A percentile compares a stretch with the other conserved stretches of the same genome.
phyloP scores from a whole-genome alignment of 1,139 yeast genomes.

The Taphrina communis region DNA sequence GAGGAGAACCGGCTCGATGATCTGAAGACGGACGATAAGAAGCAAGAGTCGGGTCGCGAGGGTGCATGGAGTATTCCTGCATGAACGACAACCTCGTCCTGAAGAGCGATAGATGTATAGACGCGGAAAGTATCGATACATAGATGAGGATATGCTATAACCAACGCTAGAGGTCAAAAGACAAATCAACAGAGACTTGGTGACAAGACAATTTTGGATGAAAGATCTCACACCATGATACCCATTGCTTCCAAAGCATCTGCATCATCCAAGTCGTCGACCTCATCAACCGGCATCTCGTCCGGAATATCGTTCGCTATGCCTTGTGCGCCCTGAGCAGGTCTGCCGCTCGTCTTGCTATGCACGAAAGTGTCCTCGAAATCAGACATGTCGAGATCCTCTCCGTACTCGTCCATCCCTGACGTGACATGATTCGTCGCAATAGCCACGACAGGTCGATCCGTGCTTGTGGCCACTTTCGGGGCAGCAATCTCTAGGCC shows the following conservation, averaged over 20 bases:
- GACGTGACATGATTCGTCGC: no score
- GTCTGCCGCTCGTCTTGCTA: not conserved
- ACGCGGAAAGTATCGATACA: not conserved
- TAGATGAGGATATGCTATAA: conserved; percentile 1
- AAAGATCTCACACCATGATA: not conserved
- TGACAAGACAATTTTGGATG: not conserved
- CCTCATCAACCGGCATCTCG: conserved; percentile 15
- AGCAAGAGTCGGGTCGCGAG: conserved; percentile 11
- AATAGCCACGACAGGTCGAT: not conserved
- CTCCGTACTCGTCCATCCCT: not conserved
- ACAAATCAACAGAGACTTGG: not conserved
- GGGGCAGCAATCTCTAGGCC: not conserved
- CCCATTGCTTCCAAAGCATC: conserved; percentile 40
- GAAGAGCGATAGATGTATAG: no score
- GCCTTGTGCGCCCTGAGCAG: conserved; percentile 17
- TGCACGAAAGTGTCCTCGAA: conserved; percentile 16
- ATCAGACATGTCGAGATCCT: conserved; percentile 13
- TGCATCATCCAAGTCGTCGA: conserved; percentile 31
- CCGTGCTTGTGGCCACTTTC: not conserved
- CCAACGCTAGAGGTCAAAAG: not conserved
- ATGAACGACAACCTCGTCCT: not conserved
- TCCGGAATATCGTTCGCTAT: conserved; percentile 16
- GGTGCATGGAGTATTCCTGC: conserved; percentile 17
- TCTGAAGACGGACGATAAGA: conserved; percentile 8
- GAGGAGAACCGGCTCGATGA: conserved; percentile 34